Base-by-base conservation (phyloP, 371 early-diverging fungal species). In the Conidiobolus incongruus region DNA sequence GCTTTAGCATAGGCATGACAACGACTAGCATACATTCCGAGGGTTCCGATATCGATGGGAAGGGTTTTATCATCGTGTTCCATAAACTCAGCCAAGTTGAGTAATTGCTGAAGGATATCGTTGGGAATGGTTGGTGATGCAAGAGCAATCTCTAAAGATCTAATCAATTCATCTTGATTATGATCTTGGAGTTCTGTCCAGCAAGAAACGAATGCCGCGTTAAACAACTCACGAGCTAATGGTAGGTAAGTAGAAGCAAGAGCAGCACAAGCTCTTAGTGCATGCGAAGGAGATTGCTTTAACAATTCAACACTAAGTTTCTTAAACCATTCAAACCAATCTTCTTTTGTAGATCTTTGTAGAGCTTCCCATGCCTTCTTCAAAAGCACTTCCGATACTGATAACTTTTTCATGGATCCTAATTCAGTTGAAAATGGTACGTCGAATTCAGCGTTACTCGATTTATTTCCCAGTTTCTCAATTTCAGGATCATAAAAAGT, bases 81-180 rank as follows among this genome's bases (percentile, higher is more conserved):
- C 95, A 97, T 92, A 48, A 89, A 93, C 58, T 93, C 98, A 16
- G 93, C 93, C 17, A 97, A 68, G 46, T 91, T 86, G 24, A 97
- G 66, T 15, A 97, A 61, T 0, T 76, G 77, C 54, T 89, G 90
- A 42, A 90, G 65, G 40, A 90, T 81, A 52, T 97, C 94, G 1
- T 87, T 78, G 5, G 96, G 88, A 31, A 86, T 85, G 32, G 75
- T 82, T 7, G 76, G 70, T 12, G 87, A 80, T 13, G 70, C 68
- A 6, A 92, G 61, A 4, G 93, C 96, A 2, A 72, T 75, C 53
- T 90, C 86, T 15, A 95, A 58, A 0, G 83, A 75, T 10, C 59
- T 57, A 1, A 92, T 86, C 11, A 97, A 63, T 48, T 90, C 94
- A 45, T 90, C 91, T 62, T 90, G 82, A 59, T 81, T 81, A 48